These are phyloP conservation scores for Coprinopsis cinerea DNA, from an alignment of 768 basidiomycete genomes.

Conservation along the genomic window DNA sequence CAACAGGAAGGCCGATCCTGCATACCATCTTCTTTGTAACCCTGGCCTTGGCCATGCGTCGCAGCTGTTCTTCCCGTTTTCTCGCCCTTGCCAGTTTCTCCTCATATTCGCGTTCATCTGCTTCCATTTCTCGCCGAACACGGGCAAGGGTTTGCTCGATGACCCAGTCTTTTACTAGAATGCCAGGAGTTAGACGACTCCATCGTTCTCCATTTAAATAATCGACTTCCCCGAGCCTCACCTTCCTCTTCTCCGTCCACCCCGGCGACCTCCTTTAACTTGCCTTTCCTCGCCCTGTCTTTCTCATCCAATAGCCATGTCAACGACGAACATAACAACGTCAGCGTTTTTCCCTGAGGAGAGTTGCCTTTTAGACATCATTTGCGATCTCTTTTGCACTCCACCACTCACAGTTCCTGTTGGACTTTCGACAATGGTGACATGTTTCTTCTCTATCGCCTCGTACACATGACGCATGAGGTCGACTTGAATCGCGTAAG, in stretches of 20 bases:
- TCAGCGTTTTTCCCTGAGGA: conserved; percentile 78
- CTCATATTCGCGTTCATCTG: conserved; percentile 59
- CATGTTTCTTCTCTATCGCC: conserved; percentile 65
- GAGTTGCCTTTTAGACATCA: not conserved
- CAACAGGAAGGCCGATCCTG: not conserved
- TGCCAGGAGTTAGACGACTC: not conserved
- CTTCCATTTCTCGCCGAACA: conserved; percentile 59
- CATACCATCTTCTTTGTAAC: conserved; percentile 58
- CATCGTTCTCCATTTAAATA: not conserved
- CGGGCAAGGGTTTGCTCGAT: conserved; percentile 63
- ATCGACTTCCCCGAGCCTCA: too few species aligned
- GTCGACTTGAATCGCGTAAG: conserved; percentile 79
- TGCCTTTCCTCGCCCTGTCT: conserved; percentile 62
- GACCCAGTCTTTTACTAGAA: conserved; percentile 68
- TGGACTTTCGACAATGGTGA: conserved; percentile 84
- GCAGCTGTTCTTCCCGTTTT: conserved; percentile 54
- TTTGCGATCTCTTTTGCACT: not conserved
- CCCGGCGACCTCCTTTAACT: conserved; percentile 36
- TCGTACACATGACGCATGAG: conserved; percentile 87
- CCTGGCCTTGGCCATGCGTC: conserved; percentile 46
- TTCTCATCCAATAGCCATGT: conserved; percentile 72
- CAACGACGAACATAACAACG: conserved; percentile 68
- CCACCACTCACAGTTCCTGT: conserved; percentile 68
- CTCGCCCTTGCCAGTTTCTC: conserved; percentile 53
- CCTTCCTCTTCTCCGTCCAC: conserved; percentile 24